Base-by-base conservation (phyloP, 1,139 yeast genomes). In the Kurtzmaniella natalensis region DNA sequence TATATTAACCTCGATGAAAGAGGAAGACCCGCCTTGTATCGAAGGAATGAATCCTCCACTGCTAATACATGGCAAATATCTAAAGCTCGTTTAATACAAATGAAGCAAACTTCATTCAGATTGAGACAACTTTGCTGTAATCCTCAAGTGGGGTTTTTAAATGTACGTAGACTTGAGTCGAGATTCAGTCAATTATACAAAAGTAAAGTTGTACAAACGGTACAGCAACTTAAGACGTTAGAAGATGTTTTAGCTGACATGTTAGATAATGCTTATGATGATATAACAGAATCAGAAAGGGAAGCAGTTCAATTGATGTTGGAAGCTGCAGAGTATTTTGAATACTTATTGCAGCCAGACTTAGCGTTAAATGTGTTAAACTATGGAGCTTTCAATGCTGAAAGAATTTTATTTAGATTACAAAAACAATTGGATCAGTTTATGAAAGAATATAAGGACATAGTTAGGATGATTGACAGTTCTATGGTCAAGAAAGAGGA, bases 121-220 rank as follows among this genome's bases (percentile, higher is more conserved):
- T 60, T 89, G 21, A 66, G 97, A 22, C 89, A 85, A 50, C 70
- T 84, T 0, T 89, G 96, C 46, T 83, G 94, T 41, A 92, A 86
- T 55, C 88, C 95, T 0, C 78, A 80, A 40, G 67, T 83, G 24
- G 87, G 87, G 1, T 55, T 55, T 27, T 46, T 68, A 7, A 52
- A 55, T 35, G 32, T 59, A 19, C 45, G 63, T 47, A 43, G 64
- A 49, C 53, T 62, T 29, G 47, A 53, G 21, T 44, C 56, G 3
- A 41, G 48, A 17, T 6, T 23, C 10, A 43, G 53, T 36, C 32
- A 31, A 15, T 13, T 31, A 7, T 37, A 34, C 16, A 22, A 26
- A 16, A 39, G 41, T 2, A 27, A 23, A 11, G 26, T 45, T 2
- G 45, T 53, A 3, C 47, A 47, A 11, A 46, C 56, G 3, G 50